phyloP scores from a whole-genome alignment of 1,284 basidiomycete species.

The Trichosporon inkin region DNA sequence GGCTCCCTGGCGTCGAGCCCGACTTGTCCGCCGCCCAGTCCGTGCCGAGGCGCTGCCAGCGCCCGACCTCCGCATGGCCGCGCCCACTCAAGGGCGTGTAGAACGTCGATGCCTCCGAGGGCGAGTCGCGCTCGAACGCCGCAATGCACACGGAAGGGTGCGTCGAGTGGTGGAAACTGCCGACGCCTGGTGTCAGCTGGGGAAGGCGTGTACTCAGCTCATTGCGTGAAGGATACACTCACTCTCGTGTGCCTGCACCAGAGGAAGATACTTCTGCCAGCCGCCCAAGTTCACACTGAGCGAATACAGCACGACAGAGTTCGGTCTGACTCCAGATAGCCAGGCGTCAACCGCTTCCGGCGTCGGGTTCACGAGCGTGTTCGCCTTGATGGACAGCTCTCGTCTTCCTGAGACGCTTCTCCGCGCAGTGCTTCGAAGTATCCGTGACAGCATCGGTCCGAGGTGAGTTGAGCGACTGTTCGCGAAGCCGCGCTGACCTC shows the following conservation, averaged over 20 bases:
- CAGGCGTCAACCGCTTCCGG: background rate
- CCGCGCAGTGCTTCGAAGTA: background rate
- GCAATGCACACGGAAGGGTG: background rate
- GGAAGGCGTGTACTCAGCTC: background rate
- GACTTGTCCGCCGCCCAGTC: constrained; percentile 34
- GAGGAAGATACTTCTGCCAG: background rate
- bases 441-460: background rate
- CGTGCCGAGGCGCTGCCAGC: constrained; percentile 35
- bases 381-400: background rate
- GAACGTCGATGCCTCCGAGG: constrained; percentile 12
- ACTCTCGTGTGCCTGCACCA: constrained; percentile 7
- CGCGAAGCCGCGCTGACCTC: too few species aligned
- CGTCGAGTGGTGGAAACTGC: constrained; percentile 6
- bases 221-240: background rate
- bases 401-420: background rate
- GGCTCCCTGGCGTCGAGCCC: constrained; percentile 34
- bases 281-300: constrained; percentile 2
- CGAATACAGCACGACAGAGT: background rate
- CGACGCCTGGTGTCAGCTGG: background rate
- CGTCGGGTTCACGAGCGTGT: constrained; percentile 2
- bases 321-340: background rate
- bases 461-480: background rate
- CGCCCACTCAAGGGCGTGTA: constrained; percentile 31
- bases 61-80: constrained; percentile 39
- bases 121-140: background rate